Base-by-base conservation (phyloP, 2,329 filamentous ascomycete genomes). In the Karstenula rhodostoma region DNA sequence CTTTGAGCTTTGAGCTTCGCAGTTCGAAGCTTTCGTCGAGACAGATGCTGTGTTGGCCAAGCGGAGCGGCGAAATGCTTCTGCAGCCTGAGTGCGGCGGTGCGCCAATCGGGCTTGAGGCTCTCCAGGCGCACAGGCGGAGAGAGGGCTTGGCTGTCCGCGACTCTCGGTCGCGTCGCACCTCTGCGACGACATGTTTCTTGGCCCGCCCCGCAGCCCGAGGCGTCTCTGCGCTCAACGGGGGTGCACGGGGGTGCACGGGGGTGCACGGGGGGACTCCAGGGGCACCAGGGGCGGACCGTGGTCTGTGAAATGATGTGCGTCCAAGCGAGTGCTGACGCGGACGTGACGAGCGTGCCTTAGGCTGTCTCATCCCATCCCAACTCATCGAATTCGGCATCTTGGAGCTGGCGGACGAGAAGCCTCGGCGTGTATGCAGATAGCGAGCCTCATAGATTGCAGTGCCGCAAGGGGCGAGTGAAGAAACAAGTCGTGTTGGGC, bases 151-250 rank as follows among this genome's bases (percentile, higher is more conserved):
- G 66, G 65, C 60, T 51, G 62, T 44, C 61, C 65, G 50, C 29
- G 58, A 63, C 56, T 27, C 57, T 62, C 54, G 57, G 62, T 56
- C 51, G 60, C 60, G 60, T 72, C 67, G 68, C 71, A 67, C 50
- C 74, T 67, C 65, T 76, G 74, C 69, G 73, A 77, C 74, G 59
- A 48, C 29, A 23, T 55, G 49, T 60, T 64, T 63, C 70, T 70
- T 72, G 66, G 66, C 64, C 55, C 42, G 46, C 61, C 44, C 56
- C 46, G 52, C 62, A 56, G 27, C 23, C 44, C 29, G 44, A 29
- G 7, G 44, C 2, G 27, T 15, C 51, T 25, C 13, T 40, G 33
- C 42, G 40, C 17, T 35, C 42, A 23, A 27, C 46, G 25, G 61
- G 56, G 57, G 54, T 46, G 49, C 60, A 50, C 40, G 51, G 57